Conservation (phyloP, 352 stramenopile genomes). For the Globisporangium orthogonon region DNA sequence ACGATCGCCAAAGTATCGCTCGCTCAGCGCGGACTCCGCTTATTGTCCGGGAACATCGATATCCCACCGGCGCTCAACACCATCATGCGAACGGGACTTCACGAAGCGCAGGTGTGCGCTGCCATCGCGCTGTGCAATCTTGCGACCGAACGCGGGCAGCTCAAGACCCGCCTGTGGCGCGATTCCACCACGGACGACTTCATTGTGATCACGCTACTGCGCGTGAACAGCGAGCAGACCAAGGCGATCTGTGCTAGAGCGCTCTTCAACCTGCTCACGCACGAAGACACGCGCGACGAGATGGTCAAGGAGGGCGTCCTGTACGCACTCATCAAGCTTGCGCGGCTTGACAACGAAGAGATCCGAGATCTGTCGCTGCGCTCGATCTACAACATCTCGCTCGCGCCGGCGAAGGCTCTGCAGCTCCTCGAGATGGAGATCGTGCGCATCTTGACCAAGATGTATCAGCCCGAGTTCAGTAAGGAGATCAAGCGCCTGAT, state of each 20-base stretch:
- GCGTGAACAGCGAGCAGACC: slow-evolving; percentile 74
- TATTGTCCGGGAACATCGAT: slow-evolving; percentile 40
- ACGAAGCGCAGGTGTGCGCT: slow-evolving; percentile 79
- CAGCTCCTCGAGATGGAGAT: slow-evolving; percentile 80
- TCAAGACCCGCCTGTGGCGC: slow-evolving; percentile 39
- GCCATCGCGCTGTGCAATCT: slow-evolving; percentile 86
- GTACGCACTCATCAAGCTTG: slow-evolving; percentile 83
- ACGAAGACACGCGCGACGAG: slow-evolving; percentile 66
- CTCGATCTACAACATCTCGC: slow-evolving; percentile 74
- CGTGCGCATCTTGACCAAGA: slow-evolving; percentile 59
- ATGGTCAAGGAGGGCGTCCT: slow-evolving; percentile 74
- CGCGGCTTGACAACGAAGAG: slow-evolving; percentile 65
- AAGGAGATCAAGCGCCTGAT: slow-evolving; percentile 78
- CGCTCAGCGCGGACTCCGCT: slow-evolving; percentile 28
- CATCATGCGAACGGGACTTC: slow-evolving; percentile 80
- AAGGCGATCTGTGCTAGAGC: slow-evolving; percentile 81
- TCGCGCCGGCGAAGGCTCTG: slow-evolving; percentile 32
- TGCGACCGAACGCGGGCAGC: slow-evolving; percentile 39
- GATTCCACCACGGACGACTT: slow-evolving; percentile 78
- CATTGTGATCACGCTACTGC: slow-evolving; percentile 82
- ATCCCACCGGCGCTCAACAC: slow-evolving; percentile 66
- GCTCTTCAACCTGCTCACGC: slow-evolving; percentile 82
- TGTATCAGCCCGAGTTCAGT: slow-evolving; percentile 68
- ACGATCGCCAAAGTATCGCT: slow-evolving; percentile 59
- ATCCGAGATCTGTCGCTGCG: slow-evolving; percentile 68